Evolutionary conservation across 345 rosid genomes (phyloP).

Genomic region (Gossypium rotundifolium): DNA sequence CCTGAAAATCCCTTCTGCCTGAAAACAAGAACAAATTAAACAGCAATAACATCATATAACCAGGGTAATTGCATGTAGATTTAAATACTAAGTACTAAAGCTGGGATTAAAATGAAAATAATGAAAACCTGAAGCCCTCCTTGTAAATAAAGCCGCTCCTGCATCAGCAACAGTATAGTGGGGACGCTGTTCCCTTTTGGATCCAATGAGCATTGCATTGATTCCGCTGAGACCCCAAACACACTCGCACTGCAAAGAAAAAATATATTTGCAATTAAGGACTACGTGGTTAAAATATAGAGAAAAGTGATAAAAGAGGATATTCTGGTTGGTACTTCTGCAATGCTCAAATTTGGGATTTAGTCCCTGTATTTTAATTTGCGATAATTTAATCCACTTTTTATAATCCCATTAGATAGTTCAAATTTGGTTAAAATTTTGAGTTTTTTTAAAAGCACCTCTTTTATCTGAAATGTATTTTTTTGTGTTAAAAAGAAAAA

Average conservation of each 20-base stretch:
- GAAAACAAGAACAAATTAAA: conserved; percentile 7
- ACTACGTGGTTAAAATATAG: too few relatives aligned
- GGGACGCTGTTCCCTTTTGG: conserved; percentile 84
- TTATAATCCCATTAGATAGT: too few relatives aligned
- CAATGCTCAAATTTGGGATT: too few relatives aligned
- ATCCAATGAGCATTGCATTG: conserved; percentile 91
- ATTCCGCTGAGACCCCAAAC: conserved; percentile 94
- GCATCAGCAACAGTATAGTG: conserved; percentile 91
- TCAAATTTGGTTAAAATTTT: too few relatives aligned
- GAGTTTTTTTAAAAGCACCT: too few relatives aligned
- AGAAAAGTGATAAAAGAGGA: too few relatives aligned
- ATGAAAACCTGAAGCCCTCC: conserved; percentile 69
- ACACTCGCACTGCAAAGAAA: conserved; percentile 65
- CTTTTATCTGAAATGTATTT: too few relatives aligned
- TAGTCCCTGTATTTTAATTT: too few relatives aligned
- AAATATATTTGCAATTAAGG: conserved; percentile 13
- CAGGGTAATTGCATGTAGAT: background rate
- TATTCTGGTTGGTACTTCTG: too few relatives aligned
- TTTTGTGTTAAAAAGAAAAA: too few relatives aligned
- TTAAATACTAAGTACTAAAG: too few relatives aligned
- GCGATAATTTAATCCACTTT: too few relatives aligned
- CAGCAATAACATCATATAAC: background rate
- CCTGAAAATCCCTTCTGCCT: conserved; percentile 97
- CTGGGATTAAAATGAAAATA: background rate
- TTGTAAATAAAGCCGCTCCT: conserved; percentile 66